Evolutionary conservation across 1,139 yeast genomes (phyloP).

Genomic region (Candida frijolesensis): DNA sequence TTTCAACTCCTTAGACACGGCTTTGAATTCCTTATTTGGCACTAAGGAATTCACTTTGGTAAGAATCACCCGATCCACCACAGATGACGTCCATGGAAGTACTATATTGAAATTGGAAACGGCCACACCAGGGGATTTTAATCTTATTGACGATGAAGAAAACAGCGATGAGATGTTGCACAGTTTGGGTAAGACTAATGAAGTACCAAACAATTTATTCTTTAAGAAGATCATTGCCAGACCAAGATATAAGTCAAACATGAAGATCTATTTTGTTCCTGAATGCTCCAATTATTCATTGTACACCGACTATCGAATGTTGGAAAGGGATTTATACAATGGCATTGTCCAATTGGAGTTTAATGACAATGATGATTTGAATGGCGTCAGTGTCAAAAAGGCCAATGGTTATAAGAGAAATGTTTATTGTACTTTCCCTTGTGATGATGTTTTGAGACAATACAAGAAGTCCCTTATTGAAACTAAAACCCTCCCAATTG

Average conservation of each 20-base stretch:
- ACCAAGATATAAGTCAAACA: constrained; percentile 54
- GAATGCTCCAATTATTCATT: constrained; percentile 35
- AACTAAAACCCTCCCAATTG: neutral
- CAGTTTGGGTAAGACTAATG: constrained; percentile 41
- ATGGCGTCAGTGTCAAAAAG: constrained; percentile 7
- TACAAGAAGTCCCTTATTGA: constrained; percentile 18
- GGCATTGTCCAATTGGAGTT: constrained; percentile 43
- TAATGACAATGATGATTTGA: constrained; percentile 6
- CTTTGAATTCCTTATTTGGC: constrained; percentile 45
- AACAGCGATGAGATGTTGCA: constrained; percentile 43
- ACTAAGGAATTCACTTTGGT: constrained; percentile 45
- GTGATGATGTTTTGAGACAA: constrained; percentile 20
- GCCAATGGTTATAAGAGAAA: constrained; percentile 10
- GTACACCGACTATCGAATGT: constrained; percentile 52
- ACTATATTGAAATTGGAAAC: constrained; percentile 55
- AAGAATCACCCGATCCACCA: constrained; percentile 57
- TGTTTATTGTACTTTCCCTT: constrained; percentile 29
- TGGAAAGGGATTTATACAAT: constrained; percentile 52
- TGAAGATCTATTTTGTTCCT: constrained; percentile 49
- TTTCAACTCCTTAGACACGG: constrained; percentile 49
- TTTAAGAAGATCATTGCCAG: constrained; percentile 49
- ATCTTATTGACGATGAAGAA: constrained; percentile 51
- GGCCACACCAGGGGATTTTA: constrained; percentile 54
- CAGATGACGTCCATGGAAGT: constrained; percentile 53
- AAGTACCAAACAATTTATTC: constrained; percentile 49